Conservation (phyloP, 2,329 filamentous ascomycete genomes). For the Dactylonectria estremocensis region DNA sequence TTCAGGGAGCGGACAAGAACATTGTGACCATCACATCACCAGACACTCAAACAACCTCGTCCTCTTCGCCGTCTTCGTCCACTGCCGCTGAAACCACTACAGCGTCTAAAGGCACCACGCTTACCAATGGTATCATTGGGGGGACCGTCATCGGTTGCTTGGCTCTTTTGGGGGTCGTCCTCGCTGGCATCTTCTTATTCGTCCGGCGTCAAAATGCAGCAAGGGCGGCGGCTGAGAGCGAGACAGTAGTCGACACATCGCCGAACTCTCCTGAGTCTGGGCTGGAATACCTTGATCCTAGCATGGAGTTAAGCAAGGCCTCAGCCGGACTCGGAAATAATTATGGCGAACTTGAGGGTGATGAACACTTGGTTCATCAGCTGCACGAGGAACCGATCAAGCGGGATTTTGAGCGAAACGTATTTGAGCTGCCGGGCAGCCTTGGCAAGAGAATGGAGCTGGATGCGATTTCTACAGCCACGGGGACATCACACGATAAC, state of each 20-base stretch:
- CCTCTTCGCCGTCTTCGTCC: background rate
- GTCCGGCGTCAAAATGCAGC: background rate
- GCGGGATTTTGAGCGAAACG: background rate
- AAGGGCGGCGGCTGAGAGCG: background rate
- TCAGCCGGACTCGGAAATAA: background rate
- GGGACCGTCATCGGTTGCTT: background rate
- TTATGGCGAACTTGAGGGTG: slow-evolving; percentile 5
- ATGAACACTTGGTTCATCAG: background rate
- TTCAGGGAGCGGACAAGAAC: background rate
- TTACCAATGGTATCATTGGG: background rate
- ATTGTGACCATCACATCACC: slow-evolving; percentile 15
- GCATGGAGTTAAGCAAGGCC: background rate
- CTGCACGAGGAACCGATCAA: background rate
- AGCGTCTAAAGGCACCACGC: background rate
- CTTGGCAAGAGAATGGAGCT: background rate
- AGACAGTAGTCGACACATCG: background rate
- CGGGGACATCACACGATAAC: background rate
- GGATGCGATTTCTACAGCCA: slow-evolving; percentile 6
- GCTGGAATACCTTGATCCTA: background rate
- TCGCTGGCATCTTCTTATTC: background rate
- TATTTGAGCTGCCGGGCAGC: slow-evolving; percentile 7
- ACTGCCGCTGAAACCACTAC: background rate
- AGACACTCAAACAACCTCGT: background rate
- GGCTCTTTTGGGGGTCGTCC: background rate
- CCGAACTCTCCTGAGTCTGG: background rate